Evolutionary conservation across 441 rosid genomes (phyloP).

Genomic region (Populus hybrid): DNA sequence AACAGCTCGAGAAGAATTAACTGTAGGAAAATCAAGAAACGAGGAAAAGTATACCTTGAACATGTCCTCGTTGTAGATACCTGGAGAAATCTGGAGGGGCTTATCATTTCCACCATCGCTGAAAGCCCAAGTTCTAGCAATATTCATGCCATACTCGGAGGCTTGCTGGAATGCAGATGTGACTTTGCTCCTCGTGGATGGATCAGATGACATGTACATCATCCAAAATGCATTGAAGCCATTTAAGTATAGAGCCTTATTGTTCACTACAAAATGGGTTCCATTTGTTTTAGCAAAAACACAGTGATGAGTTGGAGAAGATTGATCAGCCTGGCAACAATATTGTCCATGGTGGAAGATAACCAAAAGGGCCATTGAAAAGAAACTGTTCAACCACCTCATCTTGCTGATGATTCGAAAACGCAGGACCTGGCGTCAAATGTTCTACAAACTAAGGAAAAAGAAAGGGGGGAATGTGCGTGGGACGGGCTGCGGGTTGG

Average conservation of each 20-base stretch:
- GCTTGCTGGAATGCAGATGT: slow-evolving; percentile 48
- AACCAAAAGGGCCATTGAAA: slow-evolving; percentile 2
- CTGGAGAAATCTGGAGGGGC: slow-evolving; percentile 63
- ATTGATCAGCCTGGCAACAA: neutral
- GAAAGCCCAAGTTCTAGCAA: slow-evolving; percentile 68
- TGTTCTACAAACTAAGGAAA: neutral
- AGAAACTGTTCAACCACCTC: neutral
- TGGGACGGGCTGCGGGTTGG: neutral
- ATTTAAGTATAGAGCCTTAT: slow-evolving; percentile 49
- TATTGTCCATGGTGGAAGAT: slow-evolving; percentile 8
- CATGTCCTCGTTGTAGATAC: slow-evolving; percentile 47
- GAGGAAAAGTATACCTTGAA: slow-evolving; percentile 39
- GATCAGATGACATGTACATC: slow-evolving; percentile 55
- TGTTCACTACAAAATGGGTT: slow-evolving; percentile 38
- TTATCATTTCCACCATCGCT: slow-evolving; percentile 50
- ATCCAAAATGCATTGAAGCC: slow-evolving; percentile 76
- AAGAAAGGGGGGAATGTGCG: neutral
- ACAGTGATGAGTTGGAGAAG: neutral
- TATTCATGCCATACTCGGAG: slow-evolving; percentile 39
- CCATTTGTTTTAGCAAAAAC: slow-evolving; percentile 40
- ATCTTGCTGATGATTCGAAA: neutral
- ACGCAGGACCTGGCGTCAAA: neutral
- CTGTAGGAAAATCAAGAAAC: neutral
- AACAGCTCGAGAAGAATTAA: no score
- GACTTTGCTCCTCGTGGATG: slow-evolving; percentile 40